phyloP scores from a whole-genome alignment of 345 rosid species.

The Eucalyptus regnans region DNA sequence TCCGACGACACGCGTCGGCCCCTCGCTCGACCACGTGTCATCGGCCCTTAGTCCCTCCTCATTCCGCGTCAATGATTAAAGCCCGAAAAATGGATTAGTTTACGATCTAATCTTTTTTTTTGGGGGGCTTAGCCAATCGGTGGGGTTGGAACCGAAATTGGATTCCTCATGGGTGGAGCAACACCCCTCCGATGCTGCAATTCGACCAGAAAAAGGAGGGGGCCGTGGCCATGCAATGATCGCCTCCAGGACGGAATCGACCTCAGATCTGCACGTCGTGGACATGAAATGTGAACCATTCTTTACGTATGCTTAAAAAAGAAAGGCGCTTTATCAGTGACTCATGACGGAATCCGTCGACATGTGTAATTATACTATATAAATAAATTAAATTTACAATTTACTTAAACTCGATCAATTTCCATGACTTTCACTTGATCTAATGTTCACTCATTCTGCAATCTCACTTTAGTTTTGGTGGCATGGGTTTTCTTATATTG shows the following conservation, averaged over 20 bases:
- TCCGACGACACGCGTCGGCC: not conserved
- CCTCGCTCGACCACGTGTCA: not conserved
- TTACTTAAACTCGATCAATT: no score
- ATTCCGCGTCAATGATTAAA: not conserved
- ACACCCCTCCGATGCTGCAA: not conserved
- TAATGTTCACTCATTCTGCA: fast-evolving
- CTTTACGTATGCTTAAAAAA: not conserved
- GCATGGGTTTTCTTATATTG: not conserved
- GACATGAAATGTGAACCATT: not conserved
- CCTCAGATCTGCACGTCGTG: not conserved
- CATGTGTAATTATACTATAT: no score
- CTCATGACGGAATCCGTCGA: no score
- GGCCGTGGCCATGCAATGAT: not conserved
- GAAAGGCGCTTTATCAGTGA: no score
- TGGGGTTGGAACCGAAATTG: not conserved
- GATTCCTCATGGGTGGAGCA: not conserved
- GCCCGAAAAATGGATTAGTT: not conserved
- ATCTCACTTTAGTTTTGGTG: not conserved
- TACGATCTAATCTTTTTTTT: not conserved
- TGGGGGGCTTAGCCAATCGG: not conserved
- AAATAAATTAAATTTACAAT: no score
- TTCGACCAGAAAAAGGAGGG: not conserved
- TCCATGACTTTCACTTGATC: no score
- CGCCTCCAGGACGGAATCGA: not conserved
- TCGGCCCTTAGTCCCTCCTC: not conserved